These are phyloP conservation scores for Cocos nucifera DNA, from an alignment of 176 grass and related monocot genomes.

Conservation along the genomic window DNA sequence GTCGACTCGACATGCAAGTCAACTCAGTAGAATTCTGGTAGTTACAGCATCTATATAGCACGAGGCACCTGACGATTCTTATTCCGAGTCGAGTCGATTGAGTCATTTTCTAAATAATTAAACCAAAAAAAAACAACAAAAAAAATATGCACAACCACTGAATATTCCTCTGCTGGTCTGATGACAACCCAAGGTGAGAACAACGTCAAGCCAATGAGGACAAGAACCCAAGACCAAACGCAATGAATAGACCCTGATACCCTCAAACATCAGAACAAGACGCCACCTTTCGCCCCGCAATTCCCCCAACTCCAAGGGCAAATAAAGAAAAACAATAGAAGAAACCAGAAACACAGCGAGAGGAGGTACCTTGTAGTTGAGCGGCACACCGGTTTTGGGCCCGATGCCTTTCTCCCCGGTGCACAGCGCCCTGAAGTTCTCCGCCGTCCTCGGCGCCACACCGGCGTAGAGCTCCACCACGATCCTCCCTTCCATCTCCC, in stretches of 20 bases:
- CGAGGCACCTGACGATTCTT: too few species aligned
- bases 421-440: conserved; percentile 96
- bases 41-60: too few species aligned
- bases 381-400: conserved; percentile 38
- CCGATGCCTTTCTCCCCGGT: conserved; percentile 77
- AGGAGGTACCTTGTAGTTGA: conserved; percentile 63
- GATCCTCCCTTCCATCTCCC: conserved; percentile 80
- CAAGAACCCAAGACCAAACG: background rate
- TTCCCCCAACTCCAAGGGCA: conserved; percentile 6
- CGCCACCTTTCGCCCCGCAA: background rate
- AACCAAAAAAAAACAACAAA: conserved; percentile 6
- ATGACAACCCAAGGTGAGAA: conserved; percentile 4
- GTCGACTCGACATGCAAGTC: too few species aligned
- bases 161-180: conserved; percentile 24
- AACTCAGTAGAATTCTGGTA: too few species aligned
- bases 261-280: conserved; percentile 3
- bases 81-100: too few species aligned
- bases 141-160: conserved; percentile 10
- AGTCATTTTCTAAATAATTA: background rate
- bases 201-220: conserved; percentile 6
- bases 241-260: conserved; percentile 12
- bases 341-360: background rate
- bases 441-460: conserved; percentile 59
- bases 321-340: background rate
- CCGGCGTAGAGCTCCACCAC: conserved; percentile 70